Conservation (phyloP, 495 filamentous ascomycete species). For the Hyphodiscus hymeniophilus region DNA sequence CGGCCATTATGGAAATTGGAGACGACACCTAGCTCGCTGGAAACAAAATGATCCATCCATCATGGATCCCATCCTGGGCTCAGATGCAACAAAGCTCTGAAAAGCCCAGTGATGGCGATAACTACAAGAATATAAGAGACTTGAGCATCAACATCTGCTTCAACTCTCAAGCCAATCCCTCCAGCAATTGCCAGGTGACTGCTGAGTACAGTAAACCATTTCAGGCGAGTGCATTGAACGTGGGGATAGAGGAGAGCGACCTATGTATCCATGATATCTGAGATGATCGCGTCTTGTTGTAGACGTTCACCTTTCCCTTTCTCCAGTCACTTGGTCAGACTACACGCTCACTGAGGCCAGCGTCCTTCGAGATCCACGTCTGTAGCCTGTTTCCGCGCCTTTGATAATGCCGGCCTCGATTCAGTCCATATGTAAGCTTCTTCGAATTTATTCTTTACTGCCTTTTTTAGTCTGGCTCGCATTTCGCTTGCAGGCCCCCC, state of each 20-base stretch:
- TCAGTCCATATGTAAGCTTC: constrained; percentile 26
- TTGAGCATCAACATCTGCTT: no score
- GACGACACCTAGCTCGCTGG: no score
- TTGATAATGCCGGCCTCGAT: background rate
- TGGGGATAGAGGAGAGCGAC: background rate
- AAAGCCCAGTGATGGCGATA: no score
- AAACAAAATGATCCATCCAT: no score
- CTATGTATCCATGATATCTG: background rate
- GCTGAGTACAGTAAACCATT: no score
- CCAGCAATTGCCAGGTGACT: no score
- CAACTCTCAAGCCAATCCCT: no score
- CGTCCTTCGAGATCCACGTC: constrained; percentile 9
- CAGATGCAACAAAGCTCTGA: no score
- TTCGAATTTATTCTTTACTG: constrained; percentile 23
- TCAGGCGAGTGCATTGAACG: no score
- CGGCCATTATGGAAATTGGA: no score
- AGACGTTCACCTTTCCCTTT: constrained; percentile 2
- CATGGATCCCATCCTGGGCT: no score
- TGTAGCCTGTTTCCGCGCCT: background rate
- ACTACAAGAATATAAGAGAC: no score
- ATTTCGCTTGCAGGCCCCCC: constrained; percentile 22
- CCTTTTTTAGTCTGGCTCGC: constrained; percentile 24
- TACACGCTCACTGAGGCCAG: constrained; percentile 14
- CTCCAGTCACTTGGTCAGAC: constrained; percentile 15
- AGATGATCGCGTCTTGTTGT: constrained; percentile 8